Percentiles rank a stretch among this genome's conserved stretches.
Conservation (phyloP, 495 filamentous ascomycete species). For the Penicillium coprophilum region DNA sequence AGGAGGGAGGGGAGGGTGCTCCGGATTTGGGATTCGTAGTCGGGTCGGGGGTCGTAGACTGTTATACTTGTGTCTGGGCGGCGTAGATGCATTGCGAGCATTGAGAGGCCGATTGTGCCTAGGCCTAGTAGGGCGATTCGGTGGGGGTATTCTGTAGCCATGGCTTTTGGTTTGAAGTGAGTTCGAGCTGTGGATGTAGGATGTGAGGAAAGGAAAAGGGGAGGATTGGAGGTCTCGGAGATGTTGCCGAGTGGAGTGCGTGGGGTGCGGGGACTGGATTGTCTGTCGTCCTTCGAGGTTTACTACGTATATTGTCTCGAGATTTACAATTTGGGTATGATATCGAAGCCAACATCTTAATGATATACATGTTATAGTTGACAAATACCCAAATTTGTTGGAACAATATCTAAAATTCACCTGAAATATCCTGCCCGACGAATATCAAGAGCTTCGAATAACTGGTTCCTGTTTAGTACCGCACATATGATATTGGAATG, state of each 20-base stretch:
- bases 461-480: no score
- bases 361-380: no score
- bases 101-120: slow-evolving; percentile 62
- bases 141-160: slow-evolving; percentile 27
- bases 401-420: no score
- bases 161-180: slow-evolving; percentile 7
- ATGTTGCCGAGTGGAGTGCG: not conserved
- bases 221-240: not conserved
- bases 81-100: slow-evolving; percentile 54
- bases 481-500: no score
- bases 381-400: no score
- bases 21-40: slow-evolving; percentile 47
- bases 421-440: no score
- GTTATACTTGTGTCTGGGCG: slow-evolving; percentile 43
- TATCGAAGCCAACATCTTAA: no score
- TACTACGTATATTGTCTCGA: no score
- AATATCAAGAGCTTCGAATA: no score
- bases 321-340: no score
- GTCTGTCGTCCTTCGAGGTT: no score
- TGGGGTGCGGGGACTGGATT: not conserved
- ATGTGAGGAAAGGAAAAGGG: not conserved
- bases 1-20: slow-evolving; percentile 39
- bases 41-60: slow-evolving; percentile 54
- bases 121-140: slow-evolving; percentile 54
- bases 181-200: not conserved